Percentiles rank a stretch among this genome's conserved stretches.
Conservation (phyloP, 2,329 filamentous ascomycete species). For the Fusarium illudens region DNA sequence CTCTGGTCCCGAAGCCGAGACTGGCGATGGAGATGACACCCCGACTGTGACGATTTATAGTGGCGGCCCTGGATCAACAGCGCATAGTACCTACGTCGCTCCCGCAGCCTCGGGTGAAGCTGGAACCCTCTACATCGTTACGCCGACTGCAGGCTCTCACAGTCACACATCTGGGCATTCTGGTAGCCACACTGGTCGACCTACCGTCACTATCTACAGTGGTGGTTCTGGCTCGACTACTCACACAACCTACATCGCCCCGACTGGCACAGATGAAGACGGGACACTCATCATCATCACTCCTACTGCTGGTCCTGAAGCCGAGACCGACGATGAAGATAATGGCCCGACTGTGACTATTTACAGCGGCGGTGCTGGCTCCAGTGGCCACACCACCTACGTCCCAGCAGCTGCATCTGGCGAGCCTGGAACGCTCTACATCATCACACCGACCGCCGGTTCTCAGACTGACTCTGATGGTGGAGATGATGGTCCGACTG, state of each 20-base stretch:
- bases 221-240: neutral
- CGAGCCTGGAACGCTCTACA: neutral
- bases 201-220: conserved; percentile 12
- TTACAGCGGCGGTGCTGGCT: neutral
- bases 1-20: neutral
- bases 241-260: neutral
- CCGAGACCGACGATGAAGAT: neutral
- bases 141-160: neutral
- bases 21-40: neutral
- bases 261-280: neutral
- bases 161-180: neutral
- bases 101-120: neutral
- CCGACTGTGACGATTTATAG: conserved; percentile 4
- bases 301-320: neutral
- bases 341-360: neutral
- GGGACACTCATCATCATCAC: conserved; percentile 23
- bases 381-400: neutral
- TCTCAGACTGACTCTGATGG: neutral
- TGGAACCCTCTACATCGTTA: conserved; percentile 3
- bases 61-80: neutral
- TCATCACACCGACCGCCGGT: neutral
- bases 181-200: neutral
- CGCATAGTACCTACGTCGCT: neutral
- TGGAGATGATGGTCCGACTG: neutral
- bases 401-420: neutral